Percentiles rank a stretch among this genome's conserved stretches.
phyloP scores from a whole-genome alignment of 2,329 filamentous ascomycete species.

The Escovopsis sp. region DNA sequence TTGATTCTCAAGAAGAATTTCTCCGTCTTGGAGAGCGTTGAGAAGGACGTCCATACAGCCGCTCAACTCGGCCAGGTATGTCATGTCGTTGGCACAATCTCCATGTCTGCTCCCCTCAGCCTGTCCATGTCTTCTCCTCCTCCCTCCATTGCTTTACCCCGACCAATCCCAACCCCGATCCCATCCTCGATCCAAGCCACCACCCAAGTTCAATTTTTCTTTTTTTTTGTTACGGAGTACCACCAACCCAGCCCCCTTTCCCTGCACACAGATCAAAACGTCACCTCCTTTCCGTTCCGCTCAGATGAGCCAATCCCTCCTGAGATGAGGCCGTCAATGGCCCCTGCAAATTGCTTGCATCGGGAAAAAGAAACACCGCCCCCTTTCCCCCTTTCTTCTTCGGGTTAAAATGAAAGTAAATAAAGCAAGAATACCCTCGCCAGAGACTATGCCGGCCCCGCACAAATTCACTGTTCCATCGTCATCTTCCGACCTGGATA shows the following conservation, averaged over 20 bases:
- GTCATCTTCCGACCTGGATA: too few species aligned
- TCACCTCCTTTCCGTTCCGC: background rate
- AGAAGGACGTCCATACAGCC: slow-evolving; percentile 75
- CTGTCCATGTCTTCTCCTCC: background rate
- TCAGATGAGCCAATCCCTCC: background rate
- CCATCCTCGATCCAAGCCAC: background rate
- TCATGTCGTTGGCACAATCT: background rate
- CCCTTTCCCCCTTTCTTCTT: too few species aligned
- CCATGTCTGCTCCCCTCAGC: background rate
- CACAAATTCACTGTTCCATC: too few species aligned
- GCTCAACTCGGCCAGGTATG: slow-evolving; percentile 76
- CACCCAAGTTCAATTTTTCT: too few species aligned
- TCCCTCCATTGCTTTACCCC: background rate
- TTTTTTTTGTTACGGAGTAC: too few species aligned
- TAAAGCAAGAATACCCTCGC: too few species aligned
- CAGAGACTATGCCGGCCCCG: too few species aligned
- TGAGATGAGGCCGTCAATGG: too few species aligned
- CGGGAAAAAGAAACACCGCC: too few species aligned
- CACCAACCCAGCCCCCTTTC: background rate
- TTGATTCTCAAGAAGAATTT: slow-evolving; percentile 69
- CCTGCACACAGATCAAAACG: slow-evolving; percentile 1
- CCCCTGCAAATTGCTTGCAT: too few species aligned
- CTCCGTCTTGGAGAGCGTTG: slow-evolving; percentile 60
- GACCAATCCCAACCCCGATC: background rate
- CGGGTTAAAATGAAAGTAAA: too few species aligned